phyloP scores from a whole-genome alignment of 1,284 basidiomycete species.

The Marasmius tenuissimus region DNA sequence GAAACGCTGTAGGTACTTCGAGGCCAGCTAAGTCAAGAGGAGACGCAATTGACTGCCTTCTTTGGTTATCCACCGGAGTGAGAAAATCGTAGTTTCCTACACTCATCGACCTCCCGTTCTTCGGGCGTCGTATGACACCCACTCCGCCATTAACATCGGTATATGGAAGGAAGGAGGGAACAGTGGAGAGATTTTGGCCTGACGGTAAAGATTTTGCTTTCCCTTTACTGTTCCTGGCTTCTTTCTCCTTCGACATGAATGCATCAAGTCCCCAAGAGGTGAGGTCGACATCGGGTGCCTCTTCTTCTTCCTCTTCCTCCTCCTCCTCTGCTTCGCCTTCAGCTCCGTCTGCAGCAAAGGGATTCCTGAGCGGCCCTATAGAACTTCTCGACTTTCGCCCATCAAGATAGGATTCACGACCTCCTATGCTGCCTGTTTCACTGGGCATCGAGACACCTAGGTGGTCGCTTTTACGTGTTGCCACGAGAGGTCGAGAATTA shows the following conservation, averaged over 20 bases:
- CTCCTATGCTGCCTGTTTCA: conserved; percentile 47
- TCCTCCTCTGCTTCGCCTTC: conserved; percentile 56
- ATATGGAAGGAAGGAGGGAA: conserved; percentile 32
- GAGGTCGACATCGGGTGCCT: conserved; percentile 72
- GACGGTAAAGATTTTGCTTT: conserved; percentile 56
- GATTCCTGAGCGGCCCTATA: conserved; percentile 61
- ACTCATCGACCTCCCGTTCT: conserved; percentile 59
- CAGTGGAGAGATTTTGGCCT: conserved; percentile 38
- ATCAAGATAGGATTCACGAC: conserved; percentile 46
- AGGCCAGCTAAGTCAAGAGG: conserved; percentile 53
- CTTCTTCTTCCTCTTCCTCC: conserved; percentile 34
- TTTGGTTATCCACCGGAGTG: conserved; percentile 26
- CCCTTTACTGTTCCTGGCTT: conserved; percentile 42
- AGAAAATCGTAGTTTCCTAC: conserved; percentile 59
- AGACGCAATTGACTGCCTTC: conserved; percentile 53
- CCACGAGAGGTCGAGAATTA: conserved; percentile 42
- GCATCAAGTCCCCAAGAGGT: conserved; percentile 81
- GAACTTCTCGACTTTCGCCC: conserved; percentile 50
- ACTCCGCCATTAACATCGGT: conserved; percentile 31
- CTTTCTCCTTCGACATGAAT: conserved; percentile 68
- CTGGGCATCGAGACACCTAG: conserved; percentile 67
- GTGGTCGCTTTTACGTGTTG: conserved; percentile 57
- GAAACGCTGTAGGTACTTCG: conserved; percentile 37
- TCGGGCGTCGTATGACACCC: conserved; percentile 29
- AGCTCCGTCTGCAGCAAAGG: conserved; percentile 61